phyloP scores from a whole-genome alignment of 2,329 filamentous ascomycete genomes.

The Cladosporium sp. region DNA sequence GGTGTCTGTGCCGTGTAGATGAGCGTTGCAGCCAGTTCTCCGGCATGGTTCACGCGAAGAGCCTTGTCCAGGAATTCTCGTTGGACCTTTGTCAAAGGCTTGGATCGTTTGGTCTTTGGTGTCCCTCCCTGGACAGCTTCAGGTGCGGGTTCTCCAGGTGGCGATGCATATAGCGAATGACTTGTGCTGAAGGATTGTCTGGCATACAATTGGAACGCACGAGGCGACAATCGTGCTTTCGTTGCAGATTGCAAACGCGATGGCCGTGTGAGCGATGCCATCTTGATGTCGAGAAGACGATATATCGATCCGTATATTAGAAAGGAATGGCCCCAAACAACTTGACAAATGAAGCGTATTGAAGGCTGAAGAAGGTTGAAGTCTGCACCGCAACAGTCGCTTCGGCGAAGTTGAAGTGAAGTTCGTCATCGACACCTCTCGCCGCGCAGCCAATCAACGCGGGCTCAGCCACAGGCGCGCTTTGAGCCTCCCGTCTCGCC shows the following conservation, averaged over 20 bases:
- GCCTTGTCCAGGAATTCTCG: conserved; percentile 74
- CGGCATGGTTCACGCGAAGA: conserved; percentile 93
- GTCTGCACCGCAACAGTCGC: not conserved
- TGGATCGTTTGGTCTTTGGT: conserved; percentile 17
- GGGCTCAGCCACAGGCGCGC: not conserved
- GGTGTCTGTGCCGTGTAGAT: conserved; percentile 92
- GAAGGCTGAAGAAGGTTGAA: not conserved
- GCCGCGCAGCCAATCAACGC: conserved; percentile 1
- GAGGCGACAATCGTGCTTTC: conserved; percentile 29
- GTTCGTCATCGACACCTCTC: conserved; percentile 7
- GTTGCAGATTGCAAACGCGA: conserved; percentile 4
- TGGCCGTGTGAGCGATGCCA: not conserved
- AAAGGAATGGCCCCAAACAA: not conserved
- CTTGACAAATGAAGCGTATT: not conserved
- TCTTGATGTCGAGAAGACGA: not conserved
- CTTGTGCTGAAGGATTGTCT: conserved; percentile 26
- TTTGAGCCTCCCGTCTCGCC: not conserved
- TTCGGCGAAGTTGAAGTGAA: not conserved
- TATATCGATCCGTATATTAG: not conserved
- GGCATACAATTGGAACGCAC: conserved; percentile 34
- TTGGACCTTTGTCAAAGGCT: conserved; percentile 65
- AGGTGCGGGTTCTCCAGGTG: conserved; percentile 2
- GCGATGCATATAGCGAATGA: conserved; percentile 21
- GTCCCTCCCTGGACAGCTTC: not conserved
- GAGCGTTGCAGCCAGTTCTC: conserved; percentile 91